Conservation (phyloP, 768 basidiomycete species). For the Candolleomyces aberdarensis region DNA sequence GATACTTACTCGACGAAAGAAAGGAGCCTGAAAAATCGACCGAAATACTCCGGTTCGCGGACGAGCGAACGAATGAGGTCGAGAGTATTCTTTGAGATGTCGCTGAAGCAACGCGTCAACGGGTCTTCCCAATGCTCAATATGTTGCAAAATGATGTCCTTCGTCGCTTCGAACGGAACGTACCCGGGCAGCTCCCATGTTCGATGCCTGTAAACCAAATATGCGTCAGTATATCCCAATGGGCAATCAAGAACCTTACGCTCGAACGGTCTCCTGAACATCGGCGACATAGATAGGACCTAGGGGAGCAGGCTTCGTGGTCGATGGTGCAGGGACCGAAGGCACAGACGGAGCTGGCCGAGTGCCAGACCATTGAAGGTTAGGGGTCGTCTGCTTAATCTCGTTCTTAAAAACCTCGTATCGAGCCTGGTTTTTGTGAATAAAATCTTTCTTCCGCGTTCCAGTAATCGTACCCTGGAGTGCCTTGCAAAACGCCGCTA, state of each 20-base stretch:
- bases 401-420: neutral
- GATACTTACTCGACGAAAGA: slow-evolving; percentile 8
- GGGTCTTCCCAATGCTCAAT: slow-evolving; percentile 12
- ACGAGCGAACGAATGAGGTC: slow-evolving; percentile 6
- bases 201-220: slow-evolving; percentile 1
- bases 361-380: neutral
- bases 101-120: slow-evolving; percentile 7
- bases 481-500: no score
- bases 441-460: no score
- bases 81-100: neutral
- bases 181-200: slow-evolving; percentile 13
- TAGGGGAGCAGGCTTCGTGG: no score
- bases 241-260: neutral
- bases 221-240: neutral
- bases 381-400: slow-evolving; percentile 7
- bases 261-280: slow-evolving; percentile 1
- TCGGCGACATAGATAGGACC: no score
- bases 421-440: no score
- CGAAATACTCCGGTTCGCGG: slow-evolving; percentile 8
- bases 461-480: no score
- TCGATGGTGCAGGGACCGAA: no score
- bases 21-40: slow-evolving; percentile 1
- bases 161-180: slow-evolving; percentile 12
- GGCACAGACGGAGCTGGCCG: no score
- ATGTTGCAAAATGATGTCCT: slow-evolving; percentile 11